Base-by-base conservation (phyloP, 345 rosid species). In the Rubroshorea leprosula region DNA sequence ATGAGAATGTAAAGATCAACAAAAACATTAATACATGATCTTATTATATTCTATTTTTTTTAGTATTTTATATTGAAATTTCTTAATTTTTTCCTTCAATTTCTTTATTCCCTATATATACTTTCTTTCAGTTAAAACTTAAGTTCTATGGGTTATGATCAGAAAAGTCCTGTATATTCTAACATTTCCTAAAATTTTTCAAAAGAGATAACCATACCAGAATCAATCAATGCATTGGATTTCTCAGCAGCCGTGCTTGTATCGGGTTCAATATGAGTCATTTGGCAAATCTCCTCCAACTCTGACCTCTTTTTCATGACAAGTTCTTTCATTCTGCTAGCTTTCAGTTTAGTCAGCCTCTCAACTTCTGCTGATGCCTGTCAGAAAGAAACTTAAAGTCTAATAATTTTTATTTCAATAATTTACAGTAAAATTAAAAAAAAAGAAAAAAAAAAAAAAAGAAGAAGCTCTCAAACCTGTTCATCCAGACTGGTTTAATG, bases 321-420 rank as follows among this genome's bases (percentile, higher is more conserved):
- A 23, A 93, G 87, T 73, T 93, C 99, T 73, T 89, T 93, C 97
- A 93, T 83, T 80, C 86, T 83, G 68, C 85, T 82, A 22, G 96
- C 88, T 80, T 93, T 93, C 70, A 89, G 61, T 63, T 83, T 86
- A 39, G 73, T 72, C 10, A 89, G 87, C 69, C 82, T 70, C 53
- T 83, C 94, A 57, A 93, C 96, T 80, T 93, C 99, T 18, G 80
- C 78, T 55, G 91, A 78, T 38, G 89, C 96, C 98, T 92, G 77
- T 29, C 27, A 21, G 13, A 71, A 43, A 38, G 26, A 55, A 60
- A n/a, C 58, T 14, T 58, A 39, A 35, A 64, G 59, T 8, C 1
- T 6, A 35, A 35, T 10, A 6, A 35, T 1, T 35, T 35, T 35
- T 38, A 66, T 43, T 63, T 43, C 22, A 50, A 46, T 21, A 22